phyloP scores from a whole-genome alignment of 2,329 filamentous ascomycete genomes.

The Colletotrichum sp. region DNA sequence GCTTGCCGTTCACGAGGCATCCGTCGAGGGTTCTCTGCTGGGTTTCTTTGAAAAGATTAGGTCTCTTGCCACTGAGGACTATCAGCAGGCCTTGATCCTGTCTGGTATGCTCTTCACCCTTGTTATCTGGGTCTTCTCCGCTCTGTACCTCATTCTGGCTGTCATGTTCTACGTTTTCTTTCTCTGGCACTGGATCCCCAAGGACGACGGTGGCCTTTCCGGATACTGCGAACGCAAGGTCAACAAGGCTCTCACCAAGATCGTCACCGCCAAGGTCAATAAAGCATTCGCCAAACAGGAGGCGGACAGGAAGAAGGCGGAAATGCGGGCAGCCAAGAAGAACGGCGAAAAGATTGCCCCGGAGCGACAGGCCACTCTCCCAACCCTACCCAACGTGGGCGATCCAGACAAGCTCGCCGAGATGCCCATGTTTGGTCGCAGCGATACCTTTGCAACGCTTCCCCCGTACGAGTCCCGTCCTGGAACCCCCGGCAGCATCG shows the following conservation, averaged over 20 bases:
- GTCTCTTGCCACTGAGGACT: constrained; percentile 73
- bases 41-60: constrained; percentile 87
- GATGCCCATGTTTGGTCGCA: constrained; percentile 65
- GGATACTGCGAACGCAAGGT: constrained; percentile 93
- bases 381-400: constrained; percentile 57
- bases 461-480: constrained; percentile 67
- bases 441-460: constrained; percentile 65
- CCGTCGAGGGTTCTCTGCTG: constrained; percentile 66
- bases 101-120: constrained; percentile 93
- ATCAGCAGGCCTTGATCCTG: constrained; percentile 81
- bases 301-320: constrained; percentile 58
- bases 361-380: constrained; percentile 71
- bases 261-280: constrained; percentile 87
- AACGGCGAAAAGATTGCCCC: constrained; percentile 53
- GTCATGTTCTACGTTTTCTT: constrained; percentile 85
- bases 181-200: constrained; percentile 90
- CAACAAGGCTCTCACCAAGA: constrained; percentile 81
- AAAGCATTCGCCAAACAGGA: constrained; percentile 85
- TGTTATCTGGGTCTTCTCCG: constrained; percentile 85
- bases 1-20: constrained; percentile 59
- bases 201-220: constrained; percentile 77
- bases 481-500: constrained; percentile 56
- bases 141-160: constrained; percentile 76
- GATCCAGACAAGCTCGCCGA: constrained; percentile 57
- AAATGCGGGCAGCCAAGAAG: constrained; percentile 55